phyloP scores from a whole-genome alignment of 768 basidiomycete genomes.

The Asterophora parasitica region DNA sequence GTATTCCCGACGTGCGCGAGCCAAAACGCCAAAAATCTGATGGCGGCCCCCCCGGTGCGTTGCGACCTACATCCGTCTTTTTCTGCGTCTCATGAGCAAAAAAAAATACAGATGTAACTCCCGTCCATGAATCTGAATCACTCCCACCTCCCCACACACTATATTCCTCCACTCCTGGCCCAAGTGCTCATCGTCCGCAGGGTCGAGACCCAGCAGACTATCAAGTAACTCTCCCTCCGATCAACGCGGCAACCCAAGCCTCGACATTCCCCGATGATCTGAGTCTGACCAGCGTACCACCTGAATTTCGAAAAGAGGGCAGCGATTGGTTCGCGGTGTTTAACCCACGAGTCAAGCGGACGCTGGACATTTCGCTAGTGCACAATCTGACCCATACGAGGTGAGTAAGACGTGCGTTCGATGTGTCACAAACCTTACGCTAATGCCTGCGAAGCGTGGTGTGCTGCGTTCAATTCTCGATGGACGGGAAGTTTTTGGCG shows the following conservation, averaged over 20 bases:
- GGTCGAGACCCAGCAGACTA: conserved; percentile 14
- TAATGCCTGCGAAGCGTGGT: conserved; percentile 34
- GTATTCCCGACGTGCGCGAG: conserved; percentile 31
- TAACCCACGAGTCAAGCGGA: conserved; percentile 73
- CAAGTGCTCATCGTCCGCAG: conserved; percentile 6
- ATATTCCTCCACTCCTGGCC: conserved; percentile 27
- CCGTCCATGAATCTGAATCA: conserved; percentile 26
- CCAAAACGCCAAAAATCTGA: conserved; percentile 14
- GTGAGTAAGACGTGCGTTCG: conserved; percentile 31
- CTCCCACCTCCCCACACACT: conserved; percentile 26
- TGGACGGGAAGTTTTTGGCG: conserved; percentile 88
- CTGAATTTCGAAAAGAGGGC: conserved; percentile 67
- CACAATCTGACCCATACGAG: conserved; percentile 88
- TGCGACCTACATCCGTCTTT: neutral
- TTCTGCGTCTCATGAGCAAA: neutral
- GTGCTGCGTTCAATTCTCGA: conserved; percentile 93
- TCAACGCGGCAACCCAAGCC: conserved; percentile 15
- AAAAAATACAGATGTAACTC: conserved; percentile 24
- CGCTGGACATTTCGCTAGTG: conserved; percentile 71
- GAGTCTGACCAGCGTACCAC: conserved; percentile 31
- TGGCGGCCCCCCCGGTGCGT: conserved; percentile 5
- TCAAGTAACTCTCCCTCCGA: conserved; percentile 16
- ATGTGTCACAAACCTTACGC: too few species aligned
- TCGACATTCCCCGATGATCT: conserved; percentile 42
- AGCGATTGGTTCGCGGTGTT: conserved; percentile 87